phyloP scores from a whole-genome alignment of 805 yeast genomes.

The Millerago galiae region DNA sequence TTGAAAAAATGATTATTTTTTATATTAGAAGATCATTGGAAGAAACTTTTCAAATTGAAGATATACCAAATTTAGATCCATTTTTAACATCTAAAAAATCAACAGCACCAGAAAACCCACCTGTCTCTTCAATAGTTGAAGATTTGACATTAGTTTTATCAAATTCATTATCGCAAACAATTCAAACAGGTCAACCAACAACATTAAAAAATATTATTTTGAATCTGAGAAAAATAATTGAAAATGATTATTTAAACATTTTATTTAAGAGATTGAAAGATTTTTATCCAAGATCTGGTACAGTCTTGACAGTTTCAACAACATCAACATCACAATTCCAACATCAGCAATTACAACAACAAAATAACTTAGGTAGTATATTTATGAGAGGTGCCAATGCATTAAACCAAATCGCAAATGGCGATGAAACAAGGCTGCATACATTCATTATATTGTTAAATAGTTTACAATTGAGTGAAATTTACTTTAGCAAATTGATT shows the following conservation, averaged over 20 bases:
- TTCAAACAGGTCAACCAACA: conserved; percentile 63
- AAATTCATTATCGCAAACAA: conserved; percentile 53
- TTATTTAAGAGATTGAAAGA: conserved; percentile 41
- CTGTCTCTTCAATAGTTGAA: conserved; percentile 79
- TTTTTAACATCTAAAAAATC: conserved; percentile 20
- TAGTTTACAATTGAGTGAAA: conserved; percentile 58
- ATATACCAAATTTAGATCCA: conserved; percentile 51
- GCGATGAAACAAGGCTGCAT: conserved; percentile 44
- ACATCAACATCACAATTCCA: conserved; percentile 7
- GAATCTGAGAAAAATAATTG: conserved; percentile 52
- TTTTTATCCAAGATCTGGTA: conserved; percentile 33
- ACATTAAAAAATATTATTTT: conserved; percentile 49
- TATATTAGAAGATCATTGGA: conserved; percentile 74
- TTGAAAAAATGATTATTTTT: conserved; percentile 57
- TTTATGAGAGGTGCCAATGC: conserved; percentile 40
- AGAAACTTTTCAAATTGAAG: conserved; percentile 75
- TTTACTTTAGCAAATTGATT: conserved; percentile 42
- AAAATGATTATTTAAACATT: conserved; percentile 57
- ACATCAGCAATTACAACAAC: conserved; percentile 11
- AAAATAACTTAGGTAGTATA: conserved; percentile 23
- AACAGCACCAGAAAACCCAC: conserved; percentile 47
- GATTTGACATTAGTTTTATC: conserved; percentile 74
- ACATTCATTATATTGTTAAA: conserved; percentile 66
- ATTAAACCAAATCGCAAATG: conserved; percentile 31
- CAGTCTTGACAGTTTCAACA: conserved; percentile 21